A percentile compares a stretch with the other conserved stretches of the same genome.
Conservation (phyloP, 768 basidiomycete species). For the Mycena floridula region DNA sequence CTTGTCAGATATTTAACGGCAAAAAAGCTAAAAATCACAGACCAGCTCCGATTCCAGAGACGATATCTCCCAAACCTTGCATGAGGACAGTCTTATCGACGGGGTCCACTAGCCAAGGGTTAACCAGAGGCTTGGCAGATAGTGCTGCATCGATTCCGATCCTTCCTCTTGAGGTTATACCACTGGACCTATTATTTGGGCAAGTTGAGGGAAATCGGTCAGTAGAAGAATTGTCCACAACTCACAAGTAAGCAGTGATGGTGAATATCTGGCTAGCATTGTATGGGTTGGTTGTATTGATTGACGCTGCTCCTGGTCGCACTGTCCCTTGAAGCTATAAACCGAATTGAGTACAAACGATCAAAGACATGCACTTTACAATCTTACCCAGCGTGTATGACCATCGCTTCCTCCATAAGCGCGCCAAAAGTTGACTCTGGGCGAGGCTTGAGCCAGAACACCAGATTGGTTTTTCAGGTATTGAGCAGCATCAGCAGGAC, state of each 20-base stretch:
- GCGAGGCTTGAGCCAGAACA: slow-evolving; percentile 50
- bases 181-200: slow-evolving; percentile 36
- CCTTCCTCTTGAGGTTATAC: slow-evolving; percentile 56
- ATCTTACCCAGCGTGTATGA: slow-evolving; percentile 41
- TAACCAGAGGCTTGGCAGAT: slow-evolving; percentile 37
- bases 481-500: slow-evolving; percentile 48
- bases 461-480: slow-evolving; percentile 48
- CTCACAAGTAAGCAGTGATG: slow-evolving; percentile 55
- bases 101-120: slow-evolving; percentile 56
- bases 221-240: neutral
- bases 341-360: neutral
- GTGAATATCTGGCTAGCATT: slow-evolving; percentile 54
- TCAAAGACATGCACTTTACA: neutral
- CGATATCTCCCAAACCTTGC: slow-evolving; percentile 42
- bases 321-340: slow-evolving; percentile 55
- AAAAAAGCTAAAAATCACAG: too few species aligned
- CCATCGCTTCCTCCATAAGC: slow-evolving; percentile 40
- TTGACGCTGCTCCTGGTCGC: slow-evolving; percentile 51
- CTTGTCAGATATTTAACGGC: too few species aligned
- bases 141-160: slow-evolving; percentile 51
- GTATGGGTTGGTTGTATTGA: slow-evolving; percentile 43
- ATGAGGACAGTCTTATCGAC: slow-evolving; percentile 48
- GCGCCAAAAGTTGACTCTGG: slow-evolving; percentile 61
- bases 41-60: slow-evolving; percentile 37
- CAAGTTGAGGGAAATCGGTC: slow-evolving; percentile 1